These are phyloP conservation scores for Aspergillus terreus DNA, from an alignment of 2,329 filamentous ascomycete species.

Conservation along the genomic window DNA sequence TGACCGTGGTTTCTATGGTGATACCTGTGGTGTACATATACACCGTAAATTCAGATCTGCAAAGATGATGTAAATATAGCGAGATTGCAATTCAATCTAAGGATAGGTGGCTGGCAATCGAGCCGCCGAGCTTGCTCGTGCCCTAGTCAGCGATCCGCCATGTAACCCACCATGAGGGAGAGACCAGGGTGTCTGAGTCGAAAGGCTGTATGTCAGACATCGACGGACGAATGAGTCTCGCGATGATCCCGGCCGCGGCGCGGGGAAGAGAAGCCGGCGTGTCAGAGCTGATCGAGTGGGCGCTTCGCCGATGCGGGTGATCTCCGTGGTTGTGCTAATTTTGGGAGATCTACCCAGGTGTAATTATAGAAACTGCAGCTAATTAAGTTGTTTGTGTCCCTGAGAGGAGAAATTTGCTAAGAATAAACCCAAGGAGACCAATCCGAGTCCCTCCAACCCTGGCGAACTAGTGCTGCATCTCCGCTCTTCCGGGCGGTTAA, in stretches of 20 bases:
- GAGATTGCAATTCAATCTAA: no score
- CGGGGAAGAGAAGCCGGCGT: background rate
- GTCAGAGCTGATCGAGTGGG: background rate
- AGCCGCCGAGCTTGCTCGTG: no score
- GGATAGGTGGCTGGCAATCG: no score
- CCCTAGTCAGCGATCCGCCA: background rate
- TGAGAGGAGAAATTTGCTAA: conserved; percentile 5
- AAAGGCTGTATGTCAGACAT: no score
- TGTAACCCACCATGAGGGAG: background rate
- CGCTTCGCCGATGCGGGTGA: background rate
- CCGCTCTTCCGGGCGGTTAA: background rate
- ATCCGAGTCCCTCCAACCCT: background rate
- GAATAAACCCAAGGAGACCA: conserved; percentile 3
- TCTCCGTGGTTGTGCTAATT: conserved; percentile 5
- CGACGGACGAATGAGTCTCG: no score
- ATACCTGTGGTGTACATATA: no score
- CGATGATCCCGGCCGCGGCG: background rate
- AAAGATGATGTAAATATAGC: no score
- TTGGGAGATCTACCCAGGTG: conserved; percentile 3
- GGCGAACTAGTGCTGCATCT: conserved; percentile 4
- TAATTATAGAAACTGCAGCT: conserved; percentile 1
- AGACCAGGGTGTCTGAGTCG: no score
- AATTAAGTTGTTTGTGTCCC: background rate
- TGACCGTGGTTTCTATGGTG: no score
- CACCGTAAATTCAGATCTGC: no score